Evolutionary conservation across 805 yeast species (phyloP).

Genomic region (Suhomyces tanzawaensis): DNA sequence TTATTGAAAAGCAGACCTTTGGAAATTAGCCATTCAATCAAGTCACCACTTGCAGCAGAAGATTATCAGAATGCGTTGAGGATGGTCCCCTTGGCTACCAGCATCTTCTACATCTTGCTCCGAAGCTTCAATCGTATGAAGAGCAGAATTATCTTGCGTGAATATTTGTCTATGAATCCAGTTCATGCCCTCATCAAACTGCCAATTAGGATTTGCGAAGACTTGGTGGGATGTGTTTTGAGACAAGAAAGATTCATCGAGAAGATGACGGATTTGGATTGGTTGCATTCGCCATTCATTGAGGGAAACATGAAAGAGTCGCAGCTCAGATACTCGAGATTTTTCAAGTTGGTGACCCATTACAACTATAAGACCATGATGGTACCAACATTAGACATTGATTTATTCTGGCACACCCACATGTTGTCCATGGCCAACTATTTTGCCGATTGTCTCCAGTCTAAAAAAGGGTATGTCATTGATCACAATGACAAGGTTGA

Average conservation of each 20-base stretch:
- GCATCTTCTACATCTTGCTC: background rate
- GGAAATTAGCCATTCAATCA: constrained; percentile 7
- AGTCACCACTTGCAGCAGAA: background rate
- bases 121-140: background rate
- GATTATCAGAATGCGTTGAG: background rate
- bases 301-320: constrained; percentile 14
- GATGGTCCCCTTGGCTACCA: background rate
- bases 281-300: constrained; percentile 16
- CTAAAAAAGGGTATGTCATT: constrained; percentile 9
- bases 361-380: constrained; percentile 6
- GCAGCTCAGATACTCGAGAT: constrained; percentile 16
- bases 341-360: constrained; percentile 9
- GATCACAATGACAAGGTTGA: constrained; percentile 28
- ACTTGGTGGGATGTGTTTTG: constrained; percentile 24
- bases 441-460: constrained; percentile 9
- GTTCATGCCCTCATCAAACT: constrained; percentile 6
- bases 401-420: constrained; percentile 29
- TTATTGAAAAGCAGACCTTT: constrained; percentile 1
- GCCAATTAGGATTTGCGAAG: constrained; percentile 14
- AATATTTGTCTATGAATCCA: constrained; percentile 13
- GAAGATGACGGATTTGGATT: constrained; percentile 18
- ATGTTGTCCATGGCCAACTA: constrained; percentile 17
- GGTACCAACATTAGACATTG: constrained; percentile 29
- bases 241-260: constrained; percentile 22
- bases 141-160: constrained; percentile 5